Percentiles rank a stretch among this genome's conserved stretches.
Conservation (phyloP, 169 alveolate species). For the Eimeria tenella region DNA sequence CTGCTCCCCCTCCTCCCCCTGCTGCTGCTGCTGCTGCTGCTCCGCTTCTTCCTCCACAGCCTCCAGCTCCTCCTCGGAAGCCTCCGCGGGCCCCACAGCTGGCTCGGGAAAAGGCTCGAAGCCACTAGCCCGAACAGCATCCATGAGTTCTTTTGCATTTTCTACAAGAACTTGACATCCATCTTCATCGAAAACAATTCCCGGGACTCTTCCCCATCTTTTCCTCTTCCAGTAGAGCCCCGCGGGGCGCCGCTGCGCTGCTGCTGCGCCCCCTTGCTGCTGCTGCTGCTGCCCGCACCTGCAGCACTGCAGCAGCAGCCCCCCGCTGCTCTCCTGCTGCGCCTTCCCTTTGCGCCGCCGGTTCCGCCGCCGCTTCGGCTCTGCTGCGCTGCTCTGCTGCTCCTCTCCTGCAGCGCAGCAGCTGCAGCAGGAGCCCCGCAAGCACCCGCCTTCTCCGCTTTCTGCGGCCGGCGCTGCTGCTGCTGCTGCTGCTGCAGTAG, state of each 20-base stretch:
- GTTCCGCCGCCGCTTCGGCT: no score
- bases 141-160: background rate
- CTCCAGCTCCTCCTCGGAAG: background rate
- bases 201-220: background rate
- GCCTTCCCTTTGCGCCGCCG: no score
- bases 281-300: background rate
- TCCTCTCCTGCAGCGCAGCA: background rate
- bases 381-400: no score
- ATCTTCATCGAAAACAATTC: background rate
- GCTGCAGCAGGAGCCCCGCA: background rate
- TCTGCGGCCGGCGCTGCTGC: background rate
- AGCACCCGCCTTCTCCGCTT: background rate
- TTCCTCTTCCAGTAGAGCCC: conserved; percentile 27
- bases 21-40: no score
- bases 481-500: background rate
- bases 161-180: background rate
- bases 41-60: background rate
- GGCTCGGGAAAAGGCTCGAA: conserved; percentile 7
- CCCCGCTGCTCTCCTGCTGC: no score
- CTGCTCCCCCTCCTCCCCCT: no score
- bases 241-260: background rate
- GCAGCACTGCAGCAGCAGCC: conserved; percentile 11
- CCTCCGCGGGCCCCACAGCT: background rate
- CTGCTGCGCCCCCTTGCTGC: background rate
- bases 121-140: background rate